Evolutionary conservation across 768 basidiomycete genomes (phyloP).

Genomic region (Paxillus rubicundulus): DNA sequence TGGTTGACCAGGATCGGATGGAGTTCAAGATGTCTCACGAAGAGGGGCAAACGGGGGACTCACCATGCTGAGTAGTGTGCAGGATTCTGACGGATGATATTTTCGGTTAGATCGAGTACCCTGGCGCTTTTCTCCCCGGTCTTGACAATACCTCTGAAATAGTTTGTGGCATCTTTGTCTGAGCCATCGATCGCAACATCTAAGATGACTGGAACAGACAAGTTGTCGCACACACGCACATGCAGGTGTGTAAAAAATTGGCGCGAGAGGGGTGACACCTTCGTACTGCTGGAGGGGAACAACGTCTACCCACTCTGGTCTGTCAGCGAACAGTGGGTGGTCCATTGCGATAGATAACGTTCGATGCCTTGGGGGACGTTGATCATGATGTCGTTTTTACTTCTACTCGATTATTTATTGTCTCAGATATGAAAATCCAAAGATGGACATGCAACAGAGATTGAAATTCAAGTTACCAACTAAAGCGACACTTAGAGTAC

Average conservation of each 20-base stretch:
- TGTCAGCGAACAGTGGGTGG: conserved; percentile 49
- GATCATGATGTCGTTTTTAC: too few species aligned
- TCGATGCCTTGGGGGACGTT: background rate
- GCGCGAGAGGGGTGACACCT: conserved; percentile 72
- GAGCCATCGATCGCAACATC: conserved; percentile 7
- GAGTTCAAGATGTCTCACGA: background rate
- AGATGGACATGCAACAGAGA: background rate
- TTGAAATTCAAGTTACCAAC: conserved; percentile 2
- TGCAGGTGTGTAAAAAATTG: conserved; percentile 87
- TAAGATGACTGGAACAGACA: conserved; percentile 4
- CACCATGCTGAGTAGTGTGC: conserved; percentile 98
- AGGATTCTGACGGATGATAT: conserved; percentile 87
- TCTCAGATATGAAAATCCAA: background rate
- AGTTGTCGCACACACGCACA: conserved; percentile 52
- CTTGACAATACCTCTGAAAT: conserved; percentile 84
- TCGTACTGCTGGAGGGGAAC: conserved; percentile 81
- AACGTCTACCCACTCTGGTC: conserved; percentile 79
- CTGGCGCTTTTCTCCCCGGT: conserved; percentile 75
- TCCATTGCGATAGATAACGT: background rate
- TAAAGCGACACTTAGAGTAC: conserved; percentile 22
- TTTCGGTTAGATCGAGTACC: conserved; percentile 84
- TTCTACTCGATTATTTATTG: too few species aligned
- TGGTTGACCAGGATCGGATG: conserved; percentile 28
- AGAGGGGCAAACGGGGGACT: conserved; percentile 19
- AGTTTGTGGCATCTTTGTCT: conserved; percentile 94